Base-by-base conservation (phyloP, 2,329 filamentous ascomycete species). In the Fusarium cicatricum region DNA sequence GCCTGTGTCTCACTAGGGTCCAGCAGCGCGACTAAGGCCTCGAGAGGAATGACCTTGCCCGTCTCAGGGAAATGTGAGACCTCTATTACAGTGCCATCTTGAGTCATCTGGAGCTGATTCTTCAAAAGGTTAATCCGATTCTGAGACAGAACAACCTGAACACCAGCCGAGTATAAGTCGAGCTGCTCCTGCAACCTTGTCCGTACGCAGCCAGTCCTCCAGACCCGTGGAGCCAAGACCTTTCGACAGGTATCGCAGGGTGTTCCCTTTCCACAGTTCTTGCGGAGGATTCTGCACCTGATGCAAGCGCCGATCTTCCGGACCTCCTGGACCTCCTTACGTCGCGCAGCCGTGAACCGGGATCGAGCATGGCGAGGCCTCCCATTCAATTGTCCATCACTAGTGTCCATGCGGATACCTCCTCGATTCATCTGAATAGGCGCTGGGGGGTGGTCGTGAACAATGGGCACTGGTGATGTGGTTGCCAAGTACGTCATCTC, bases 231-330 rank as follows among this genome's bases (percentile, higher is more conserved):
- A 4, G 82, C 81, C 33, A 88, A 74, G 1, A 89, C 85, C 65
- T 85, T 87, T 56, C 81, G 80, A 59, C 86, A 89, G 2, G 85
- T 85, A 47, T 84, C 81, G 62, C 86, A 89, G 0, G 86, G 85
- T 7, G 80, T 83, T 28, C 84, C 86, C 54, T 80, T 82, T n/a
- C 85, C 86, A 65, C 86, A 89, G 2, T 84, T 86, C 73, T 89
- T 89, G 52, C 86, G 81, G 31, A 89, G 72, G 58, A 89, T 88
- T 32, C 85, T 80, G 66, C 86, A 89, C 38, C 86, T 78, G 46
- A 88, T 87, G 63, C 86, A 89, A 11, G 86, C 86, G 6, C 86
- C 86, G 31, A 86, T 81, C 64, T 86, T 85, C 19, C 86, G 82
- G 17, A 89, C 84, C 58, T 85, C 83, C 61, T 87, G 85, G 2